Evolutionary conservation across 768 basidiomycete genomes (phyloP).

Genomic region (Termitomyces titanicus): DNA sequence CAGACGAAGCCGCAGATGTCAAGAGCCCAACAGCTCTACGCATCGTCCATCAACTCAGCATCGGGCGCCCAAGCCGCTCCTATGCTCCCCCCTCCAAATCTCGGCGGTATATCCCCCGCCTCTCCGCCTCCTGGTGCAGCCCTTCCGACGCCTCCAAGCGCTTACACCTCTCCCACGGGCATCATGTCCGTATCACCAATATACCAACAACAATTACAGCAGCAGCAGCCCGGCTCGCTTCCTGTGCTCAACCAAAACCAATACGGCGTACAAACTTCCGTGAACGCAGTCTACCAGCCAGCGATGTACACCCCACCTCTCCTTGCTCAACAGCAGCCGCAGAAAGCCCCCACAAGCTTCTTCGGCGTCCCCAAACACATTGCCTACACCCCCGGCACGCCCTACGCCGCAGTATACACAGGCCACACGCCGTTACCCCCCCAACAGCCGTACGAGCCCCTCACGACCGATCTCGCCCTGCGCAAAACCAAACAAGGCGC

Average conservation of each 20-base stretch:
- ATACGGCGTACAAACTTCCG: not conserved
- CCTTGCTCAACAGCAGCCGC: not conserved
- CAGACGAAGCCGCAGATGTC: slow-evolving; percentile 25
- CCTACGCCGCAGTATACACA: not conserved
- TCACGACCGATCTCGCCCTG: slow-evolving; percentile 11
- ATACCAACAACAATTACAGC: not conserved
- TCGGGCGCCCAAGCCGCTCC: slow-evolving; percentile 1
- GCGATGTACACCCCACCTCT: not conserved
- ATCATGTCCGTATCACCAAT: not conserved
- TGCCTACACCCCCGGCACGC: not conserved
- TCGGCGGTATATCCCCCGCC: not conserved
- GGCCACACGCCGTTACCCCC: not conserved
- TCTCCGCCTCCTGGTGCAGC: not conserved
- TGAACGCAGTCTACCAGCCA: not conserved
- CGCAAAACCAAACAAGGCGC: slow-evolving; percentile 12
- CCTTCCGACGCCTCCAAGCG: not conserved
- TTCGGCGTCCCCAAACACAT: slow-evolving; percentile 3
- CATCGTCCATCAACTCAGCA: slow-evolving; percentile 27
- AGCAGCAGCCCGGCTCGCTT: not conserved
- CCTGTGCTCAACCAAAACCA: not conserved
- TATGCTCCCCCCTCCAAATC: slow-evolving; percentile 13
- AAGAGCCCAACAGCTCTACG: slow-evolving; percentile 42
- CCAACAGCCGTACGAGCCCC: slow-evolving; percentile 1
- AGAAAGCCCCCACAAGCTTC: not conserved
- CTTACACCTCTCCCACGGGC: not conserved